Evolutionary conservation across 495 filamentous ascomycete species (phyloP).

Genomic region (Neohortaea acidophila): DNA sequence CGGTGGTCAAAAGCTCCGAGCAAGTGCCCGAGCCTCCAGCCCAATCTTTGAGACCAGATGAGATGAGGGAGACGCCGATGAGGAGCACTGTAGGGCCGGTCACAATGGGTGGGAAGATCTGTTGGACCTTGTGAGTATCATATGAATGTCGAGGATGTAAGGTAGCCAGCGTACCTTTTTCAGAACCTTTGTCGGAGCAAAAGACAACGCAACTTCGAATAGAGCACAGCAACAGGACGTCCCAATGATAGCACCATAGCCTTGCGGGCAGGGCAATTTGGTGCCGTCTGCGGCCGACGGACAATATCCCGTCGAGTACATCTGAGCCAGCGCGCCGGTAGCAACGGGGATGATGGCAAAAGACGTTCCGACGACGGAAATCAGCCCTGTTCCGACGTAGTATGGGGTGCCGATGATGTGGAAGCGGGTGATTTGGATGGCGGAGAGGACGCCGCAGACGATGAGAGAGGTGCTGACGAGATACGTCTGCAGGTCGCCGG

Average conservation of each 20-base stretch:
- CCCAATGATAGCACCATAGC: constrained; percentile 72
- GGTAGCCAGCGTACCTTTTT: constrained; percentile 29
- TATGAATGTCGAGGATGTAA: neutral
- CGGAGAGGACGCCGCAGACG: constrained; percentile 64
- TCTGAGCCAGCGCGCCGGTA: constrained; percentile 59
- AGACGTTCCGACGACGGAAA: constrained; percentile 79
- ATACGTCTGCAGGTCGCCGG: constrained; percentile 48
- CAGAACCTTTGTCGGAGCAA: constrained; percentile 52
- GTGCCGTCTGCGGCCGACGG: constrained; percentile 47
- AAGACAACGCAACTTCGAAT: constrained; percentile 59
- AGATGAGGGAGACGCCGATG: constrained; percentile 59
- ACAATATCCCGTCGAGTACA: constrained; percentile 74
- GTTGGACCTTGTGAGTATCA: neutral
- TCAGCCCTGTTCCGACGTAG: constrained; percentile 73
- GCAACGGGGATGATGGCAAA: constrained; percentile 82
- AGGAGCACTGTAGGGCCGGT: constrained; percentile 74
- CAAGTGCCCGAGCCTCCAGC: constrained; percentile 61
- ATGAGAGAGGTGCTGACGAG: constrained; percentile 83
- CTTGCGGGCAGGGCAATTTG: constrained; percentile 63
- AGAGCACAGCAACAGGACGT: constrained; percentile 57
- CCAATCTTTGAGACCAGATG: constrained; percentile 70
- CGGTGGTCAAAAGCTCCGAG: constrained; percentile 35
- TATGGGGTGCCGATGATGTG: constrained; percentile 68
- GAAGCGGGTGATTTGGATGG: constrained; percentile 73
- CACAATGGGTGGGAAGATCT: constrained; percentile 74